A percentile compares a stretch with the other conserved stretches of the same genome.
phyloP scores from a whole-genome alignment of 2,329 filamentous ascomycete genomes.

The Stromatinia cepivora region DNA sequence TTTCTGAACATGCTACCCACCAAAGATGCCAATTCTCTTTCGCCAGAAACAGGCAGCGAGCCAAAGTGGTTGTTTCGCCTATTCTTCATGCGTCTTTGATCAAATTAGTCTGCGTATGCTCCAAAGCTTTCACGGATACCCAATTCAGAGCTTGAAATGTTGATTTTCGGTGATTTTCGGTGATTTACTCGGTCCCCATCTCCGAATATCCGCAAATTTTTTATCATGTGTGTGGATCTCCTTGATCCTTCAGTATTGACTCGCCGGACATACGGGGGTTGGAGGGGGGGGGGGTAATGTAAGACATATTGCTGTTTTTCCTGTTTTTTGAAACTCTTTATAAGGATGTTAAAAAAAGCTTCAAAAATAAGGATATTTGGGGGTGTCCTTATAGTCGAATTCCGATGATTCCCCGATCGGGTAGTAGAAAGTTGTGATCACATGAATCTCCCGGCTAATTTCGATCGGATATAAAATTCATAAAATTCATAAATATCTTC shows the following conservation, averaged over 20 bases:
- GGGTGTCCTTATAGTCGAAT: too few species aligned
- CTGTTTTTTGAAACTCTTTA: too few species aligned
- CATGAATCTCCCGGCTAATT: too few species aligned
- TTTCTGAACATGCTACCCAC: not conserved
- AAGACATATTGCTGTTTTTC: too few species aligned
- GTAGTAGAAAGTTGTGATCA: too few species aligned
- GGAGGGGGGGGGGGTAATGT: too few species aligned
- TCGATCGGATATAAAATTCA: too few species aligned
- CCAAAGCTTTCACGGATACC: not conserved
- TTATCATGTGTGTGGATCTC: not conserved
- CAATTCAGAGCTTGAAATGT: not conserved
- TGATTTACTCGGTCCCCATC: not conserved
- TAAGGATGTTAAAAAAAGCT: too few species aligned
- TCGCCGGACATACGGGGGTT: not conserved
- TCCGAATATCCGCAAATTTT: not conserved
- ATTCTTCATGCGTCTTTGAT: not conserved
- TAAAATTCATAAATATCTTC: too few species aligned
- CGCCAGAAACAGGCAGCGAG: not conserved
- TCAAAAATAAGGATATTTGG: too few species aligned
- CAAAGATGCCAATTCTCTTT: slow-evolving; percentile 8
- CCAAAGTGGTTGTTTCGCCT: slow-evolving; percentile 3
- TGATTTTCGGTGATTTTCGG: not conserved
- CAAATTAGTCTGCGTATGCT: not conserved
- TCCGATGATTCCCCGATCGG: too few species aligned
- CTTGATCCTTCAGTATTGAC: not conserved